phyloP scores from a whole-genome alignment of 2,329 filamentous ascomycete species.

The Aspergillus aculeatinus region DNA sequence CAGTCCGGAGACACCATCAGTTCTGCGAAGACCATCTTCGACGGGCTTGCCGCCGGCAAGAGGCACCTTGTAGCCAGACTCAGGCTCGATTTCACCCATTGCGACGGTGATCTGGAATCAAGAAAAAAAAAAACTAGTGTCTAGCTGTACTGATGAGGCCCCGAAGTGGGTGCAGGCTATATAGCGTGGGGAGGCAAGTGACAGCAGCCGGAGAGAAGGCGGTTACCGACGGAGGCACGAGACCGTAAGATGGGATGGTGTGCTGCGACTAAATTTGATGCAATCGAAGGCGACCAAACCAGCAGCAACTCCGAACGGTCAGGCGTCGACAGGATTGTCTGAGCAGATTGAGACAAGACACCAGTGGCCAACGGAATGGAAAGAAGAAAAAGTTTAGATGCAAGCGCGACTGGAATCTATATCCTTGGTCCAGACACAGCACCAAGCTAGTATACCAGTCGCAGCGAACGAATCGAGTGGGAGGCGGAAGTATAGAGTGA shows the following conservation, averaged over 20 bases:
- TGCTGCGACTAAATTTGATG: constrained; percentile 32
- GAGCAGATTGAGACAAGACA: constrained; percentile 3
- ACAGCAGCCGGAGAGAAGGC: background rate
- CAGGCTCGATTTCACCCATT: constrained; percentile 18
- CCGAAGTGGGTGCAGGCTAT: constrained; percentile 4
- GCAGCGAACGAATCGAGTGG: background rate
- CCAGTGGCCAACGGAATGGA: background rate
- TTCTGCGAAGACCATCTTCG: constrained; percentile 26
- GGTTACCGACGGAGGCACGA: constrained; percentile 15
- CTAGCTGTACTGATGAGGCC: background rate
- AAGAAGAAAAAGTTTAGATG: background rate
- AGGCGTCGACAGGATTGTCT: background rate
- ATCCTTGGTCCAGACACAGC: background rate
- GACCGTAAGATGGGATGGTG: constrained; percentile 24
- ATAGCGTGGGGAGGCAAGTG: background rate
- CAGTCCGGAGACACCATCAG: constrained; percentile 34
- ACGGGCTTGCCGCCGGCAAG: constrained; percentile 23
- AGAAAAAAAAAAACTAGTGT: background rate
- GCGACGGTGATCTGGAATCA: background rate
- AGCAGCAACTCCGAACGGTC: constrained; percentile 3
- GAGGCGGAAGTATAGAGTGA: background rate
- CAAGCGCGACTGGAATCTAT: background rate
- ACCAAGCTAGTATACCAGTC: background rate
- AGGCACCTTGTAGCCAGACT: constrained; percentile 19
- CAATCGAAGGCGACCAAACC: constrained; percentile 30